Evolutionary conservation across 1,284 basidiomycete genomes (phyloP), one percentile per base, ranked within the genome.

Genomic region (Puccinia horiana): DNA sequence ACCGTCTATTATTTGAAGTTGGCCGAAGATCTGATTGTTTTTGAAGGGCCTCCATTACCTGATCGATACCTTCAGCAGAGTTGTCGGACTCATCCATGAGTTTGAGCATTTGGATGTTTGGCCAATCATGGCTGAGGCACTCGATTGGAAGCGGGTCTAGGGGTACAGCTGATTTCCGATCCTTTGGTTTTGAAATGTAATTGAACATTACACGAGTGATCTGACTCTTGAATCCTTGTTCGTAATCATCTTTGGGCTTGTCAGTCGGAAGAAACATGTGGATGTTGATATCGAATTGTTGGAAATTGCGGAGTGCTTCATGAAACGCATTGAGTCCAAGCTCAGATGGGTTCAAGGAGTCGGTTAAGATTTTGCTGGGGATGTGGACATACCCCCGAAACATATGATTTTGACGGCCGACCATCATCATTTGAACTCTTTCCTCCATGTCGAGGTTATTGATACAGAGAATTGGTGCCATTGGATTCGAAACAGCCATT

Each of bases 371-470:
- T 8, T 16, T 47, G 44, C 44, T 47, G 44, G 44, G 44, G 8
- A 47, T 47, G 16, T 47, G 44, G 8, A 47, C 16, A 16, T 47
- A 47, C 16, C 44, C 44, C 44, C 44, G 74, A 32, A 76, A 42
- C 26, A 37, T 56, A 9, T 29, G 49, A 23, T 29, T 35, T 76
- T 52, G 52, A 18, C 18, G 12, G 18, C 56, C 74, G 3, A 61
- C 52, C 32, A 18, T 56, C 6, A 14, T 26, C 9, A n/a, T 40
- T 32, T 76, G 75, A 14, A 76, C 37, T 29, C 40, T 20, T 42
- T 56, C 23, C 23, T 76, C 75, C 42, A 76, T 63, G 44, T 65
- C 75, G 4, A 76, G 54, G 42, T 76, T 63, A 42, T 76, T 37
- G 29, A 76, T 61, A 44, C 74, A 76, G 8, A 76, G 26, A 3